Evolutionary conservation across 139 green algal species (phyloP).

Genomic region (Asterochloris sp.): DNA sequence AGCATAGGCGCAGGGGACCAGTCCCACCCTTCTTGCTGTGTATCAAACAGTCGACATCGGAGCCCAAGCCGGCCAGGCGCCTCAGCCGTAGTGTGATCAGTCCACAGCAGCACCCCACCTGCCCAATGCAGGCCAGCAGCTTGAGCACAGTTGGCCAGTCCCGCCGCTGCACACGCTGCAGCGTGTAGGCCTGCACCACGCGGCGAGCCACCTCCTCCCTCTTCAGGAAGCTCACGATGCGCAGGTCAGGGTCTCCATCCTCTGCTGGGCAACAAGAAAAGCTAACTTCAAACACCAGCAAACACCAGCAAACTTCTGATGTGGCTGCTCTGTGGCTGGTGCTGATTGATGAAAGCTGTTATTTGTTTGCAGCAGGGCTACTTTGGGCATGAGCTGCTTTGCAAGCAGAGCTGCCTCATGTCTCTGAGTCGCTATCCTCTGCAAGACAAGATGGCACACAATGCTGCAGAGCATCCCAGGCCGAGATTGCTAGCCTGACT

Average conservation of each 20-base stretch:
- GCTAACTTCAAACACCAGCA: no score
- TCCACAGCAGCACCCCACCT: conserved; percentile 3
- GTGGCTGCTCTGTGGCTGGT: no score
- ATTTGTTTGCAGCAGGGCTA: no score
- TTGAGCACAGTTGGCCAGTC: conserved; percentile 38
- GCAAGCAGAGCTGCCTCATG: no score
- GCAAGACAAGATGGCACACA: no score
- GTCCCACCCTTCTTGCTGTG: not conserved
- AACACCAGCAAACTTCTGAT: no score
- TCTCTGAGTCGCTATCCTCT: no score
- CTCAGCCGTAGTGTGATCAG: not conserved
- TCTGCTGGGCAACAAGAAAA: no score
- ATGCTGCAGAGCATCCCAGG: no score
- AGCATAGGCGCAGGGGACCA: not conserved
- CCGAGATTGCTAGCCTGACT: no score
- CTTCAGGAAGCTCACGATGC: conserved; percentile 36
- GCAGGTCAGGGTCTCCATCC: conserved; percentile 1
- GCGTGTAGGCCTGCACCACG: conserved; percentile 37
- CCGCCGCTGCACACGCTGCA: conserved; percentile 41
- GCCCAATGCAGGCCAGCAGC: conserved; percentile 39
- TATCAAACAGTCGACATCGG: not conserved
- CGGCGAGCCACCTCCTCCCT: conserved; percentile 40
- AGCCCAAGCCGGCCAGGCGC: not conserved
- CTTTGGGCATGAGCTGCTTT: no score
- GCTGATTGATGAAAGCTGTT: no score